Base-by-base conservation (phyloP, 116 monocot species). In the Dioscorea cayenensis region DNA sequence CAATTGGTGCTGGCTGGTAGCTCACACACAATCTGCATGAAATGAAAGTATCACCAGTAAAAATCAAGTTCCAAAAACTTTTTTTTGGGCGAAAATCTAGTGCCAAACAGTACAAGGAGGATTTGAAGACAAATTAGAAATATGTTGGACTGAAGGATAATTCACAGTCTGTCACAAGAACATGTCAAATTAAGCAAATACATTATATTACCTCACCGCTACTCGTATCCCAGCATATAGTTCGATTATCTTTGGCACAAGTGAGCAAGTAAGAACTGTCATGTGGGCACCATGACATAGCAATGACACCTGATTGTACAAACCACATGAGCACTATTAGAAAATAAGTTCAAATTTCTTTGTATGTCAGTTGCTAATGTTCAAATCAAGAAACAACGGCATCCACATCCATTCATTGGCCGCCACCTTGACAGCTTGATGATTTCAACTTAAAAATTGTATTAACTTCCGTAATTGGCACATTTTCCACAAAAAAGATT, bases 261-360 rank as follows among this genome's bases (percentile, higher is more conserved):
- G 91, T 94, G 65, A 99, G 85, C 77, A 99, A 86, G 70, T 77
- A 83, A 37, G 91, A 85, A 66, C 91, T 89, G 51, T 99, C 99
- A 80, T 84, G 78, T 36, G 91, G 91, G 72, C 99, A 94, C 99
- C 99, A 99, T 65, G 99, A 99, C 99, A 99, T 99, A 32, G 99
- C 94, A 74, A 99, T 89, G 28, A 99, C 99, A 80, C 99, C 99
- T 99, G 85, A 23, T 43, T 25, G 7, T 37, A 28, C 17, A 11
- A 55, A 55, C 2, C 16, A 5, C 2, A 55, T 16, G 17, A 55
- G 55, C 55, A 55, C 55, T n/a, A 16, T n/a, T 3, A 55, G 16
- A 55, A n/a, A 55, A 55, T 18, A 55, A 55, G n/a, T 16, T 55
- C n/a, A 55, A 55, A n/a, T 18, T 18, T 55, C 17, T 16, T 55